Percentiles rank a stretch among this genome's conserved stretches.
Conservation (phyloP, 805 yeast genomes). For the Yarrowia sp. region DNA sequence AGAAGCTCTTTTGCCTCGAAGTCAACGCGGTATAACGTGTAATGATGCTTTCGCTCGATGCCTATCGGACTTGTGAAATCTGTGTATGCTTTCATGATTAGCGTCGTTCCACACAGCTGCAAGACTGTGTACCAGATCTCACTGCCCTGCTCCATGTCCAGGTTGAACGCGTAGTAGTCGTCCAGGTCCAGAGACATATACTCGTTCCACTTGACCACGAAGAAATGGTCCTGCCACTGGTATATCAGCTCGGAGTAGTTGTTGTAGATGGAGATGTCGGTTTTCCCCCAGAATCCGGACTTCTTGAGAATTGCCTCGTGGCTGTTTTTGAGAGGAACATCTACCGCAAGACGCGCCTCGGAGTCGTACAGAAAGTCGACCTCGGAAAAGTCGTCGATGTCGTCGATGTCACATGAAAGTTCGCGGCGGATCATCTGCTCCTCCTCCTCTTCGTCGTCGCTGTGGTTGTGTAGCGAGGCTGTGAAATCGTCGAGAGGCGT, state of each 20-base stretch:
- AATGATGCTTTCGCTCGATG: background rate
- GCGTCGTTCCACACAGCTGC: background rate
- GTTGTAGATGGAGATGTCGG: background rate
- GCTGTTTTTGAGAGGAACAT: background rate
- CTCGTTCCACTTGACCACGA: background rate
- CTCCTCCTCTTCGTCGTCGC: background rate
- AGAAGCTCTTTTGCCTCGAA: background rate
- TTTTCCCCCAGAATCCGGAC: background rate
- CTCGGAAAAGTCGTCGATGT: background rate
- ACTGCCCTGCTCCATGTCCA: background rate
- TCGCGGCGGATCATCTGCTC: background rate
- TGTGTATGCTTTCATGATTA: background rate
- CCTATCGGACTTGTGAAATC: conserved; percentile 7
- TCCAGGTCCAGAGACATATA: background rate
- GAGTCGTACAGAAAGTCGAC: background rate
- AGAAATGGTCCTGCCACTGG: background rate
- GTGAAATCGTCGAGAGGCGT: background rate
- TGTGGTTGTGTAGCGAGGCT: background rate
- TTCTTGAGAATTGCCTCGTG: background rate
- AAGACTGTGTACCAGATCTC: background rate
- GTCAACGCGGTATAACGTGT: background rate
- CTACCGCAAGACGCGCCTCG: background rate
- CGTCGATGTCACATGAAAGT: background rate
- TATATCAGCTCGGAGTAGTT: background rate
- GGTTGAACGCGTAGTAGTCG: background rate